Evolutionary conservation across 148 eudicot species (phyloP), one percentile per base, ranked within the genome.

Genomic region (Polygonum aviculare): DNA sequence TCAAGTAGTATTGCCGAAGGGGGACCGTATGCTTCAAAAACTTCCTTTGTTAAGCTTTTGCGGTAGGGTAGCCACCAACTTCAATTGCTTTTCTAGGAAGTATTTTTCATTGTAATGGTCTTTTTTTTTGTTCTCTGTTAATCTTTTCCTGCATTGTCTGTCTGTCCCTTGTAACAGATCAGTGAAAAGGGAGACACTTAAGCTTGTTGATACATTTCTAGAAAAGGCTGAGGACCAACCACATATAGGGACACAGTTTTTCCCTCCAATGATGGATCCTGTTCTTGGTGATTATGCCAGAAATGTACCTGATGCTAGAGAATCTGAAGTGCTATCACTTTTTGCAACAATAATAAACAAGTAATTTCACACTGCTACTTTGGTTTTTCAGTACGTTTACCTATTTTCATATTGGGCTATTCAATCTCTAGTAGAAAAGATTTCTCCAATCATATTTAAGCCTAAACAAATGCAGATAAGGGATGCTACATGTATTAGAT

Each of bases 231-330:
- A 96, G 85, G 93, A 91, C 82, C 98, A 96, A 82, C 93, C 94
- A 1, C 94, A 87, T 70, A 96, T 91, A 19, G 99, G 98, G 22
- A 96, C 91, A 74, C 98, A 93, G 82, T 96, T 96, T 86, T 97
- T 96, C 78, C 99, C 98, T 26, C 99, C 98, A 50, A 96, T 96
- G 99, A 91, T 96, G 98, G 99, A 96, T 79, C 99, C 98, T 78
- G 94, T 96, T 44, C 93, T 96, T 75, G 98, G 91, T 82, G 99
- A 96, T 77, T 96, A 96, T 82, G 94, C 98, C 12, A 81, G 99
- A 84, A 96, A 96, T 80, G 80, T 96, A 75, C 99, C 99, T 77
- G 99, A 96, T 88, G 99, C 99, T 50, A 86, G 99, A 78, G 99
- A 96, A 80, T 96, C 99, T 7, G 99, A 96, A 90, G 99, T 96